phyloP scores from a whole-genome alignment of 495 filamentous ascomycete species.

The Polyplosphaeria fusca region DNA sequence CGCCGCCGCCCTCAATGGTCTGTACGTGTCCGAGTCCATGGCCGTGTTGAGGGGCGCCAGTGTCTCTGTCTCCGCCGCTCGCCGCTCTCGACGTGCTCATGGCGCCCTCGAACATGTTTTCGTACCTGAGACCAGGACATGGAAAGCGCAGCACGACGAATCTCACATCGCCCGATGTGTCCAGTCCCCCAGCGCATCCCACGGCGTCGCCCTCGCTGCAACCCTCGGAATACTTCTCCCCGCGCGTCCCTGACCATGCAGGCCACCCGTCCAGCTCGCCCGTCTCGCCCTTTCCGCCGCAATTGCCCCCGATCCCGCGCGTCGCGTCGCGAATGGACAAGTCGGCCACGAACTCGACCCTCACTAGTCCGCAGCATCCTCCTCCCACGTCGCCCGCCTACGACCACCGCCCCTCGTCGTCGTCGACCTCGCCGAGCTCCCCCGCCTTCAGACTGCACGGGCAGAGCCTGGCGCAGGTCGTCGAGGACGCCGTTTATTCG shows the following conservation, averaged over 20 bases:
- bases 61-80: not conserved
- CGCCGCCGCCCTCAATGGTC: constrained; percentile 20
- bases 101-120: constrained; percentile 41
- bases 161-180: constrained; percentile 9
- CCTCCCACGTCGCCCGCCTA: constrained; percentile 3
- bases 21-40: constrained; percentile 4
- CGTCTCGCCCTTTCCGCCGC: constrained; percentile 39
- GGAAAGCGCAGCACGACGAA: constrained; percentile 37
- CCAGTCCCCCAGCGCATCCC: constrained; percentile 8
- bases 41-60: constrained; percentile 28
- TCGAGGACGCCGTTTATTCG: constrained; percentile 22
- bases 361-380: constrained; percentile 11
- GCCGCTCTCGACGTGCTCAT: constrained; percentile 4
- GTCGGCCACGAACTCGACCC: constrained; percentile 6
- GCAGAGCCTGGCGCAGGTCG: constrained; percentile 26
- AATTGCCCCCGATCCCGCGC: constrained; percentile 44
- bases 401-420: constrained; percentile 9
- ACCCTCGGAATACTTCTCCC: constrained; percentile 21
- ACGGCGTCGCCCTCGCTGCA: constrained; percentile 17
- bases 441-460: constrained; percentile 6
- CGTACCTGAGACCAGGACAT: constrained; percentile 43
- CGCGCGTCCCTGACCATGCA: constrained; percentile 18
- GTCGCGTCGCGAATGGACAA: constrained; percentile 38
- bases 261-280: constrained; percentile 34
- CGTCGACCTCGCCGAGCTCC: constrained; percentile 5